Conservation (phyloP, 495 filamentous ascomycete species). For the Cudoniella acicularis region DNA sequence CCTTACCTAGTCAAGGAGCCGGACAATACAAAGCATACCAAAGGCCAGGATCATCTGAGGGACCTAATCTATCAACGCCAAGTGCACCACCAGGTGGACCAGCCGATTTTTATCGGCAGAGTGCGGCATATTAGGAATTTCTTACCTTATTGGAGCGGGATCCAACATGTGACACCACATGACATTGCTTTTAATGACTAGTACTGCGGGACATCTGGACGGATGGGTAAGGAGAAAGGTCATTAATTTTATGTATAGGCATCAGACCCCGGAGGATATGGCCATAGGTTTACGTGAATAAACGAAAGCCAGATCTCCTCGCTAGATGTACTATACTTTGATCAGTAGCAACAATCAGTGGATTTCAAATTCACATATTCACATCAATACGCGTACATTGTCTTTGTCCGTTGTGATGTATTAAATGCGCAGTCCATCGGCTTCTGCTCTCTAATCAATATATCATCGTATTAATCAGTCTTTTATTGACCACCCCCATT, state of each 20-base stretch:
- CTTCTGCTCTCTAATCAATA: too few relatives aligned
- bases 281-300: background rate
- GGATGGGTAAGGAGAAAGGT: background rate
- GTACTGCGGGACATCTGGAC: background rate
- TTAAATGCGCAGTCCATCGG: too few relatives aligned
- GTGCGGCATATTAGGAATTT: constrained; percentile 16
- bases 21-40: constrained; percentile 53
- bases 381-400: background rate
- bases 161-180: background rate
- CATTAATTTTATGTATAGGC: background rate
- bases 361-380: background rate
- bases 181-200: background rate
- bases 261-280: background rate
- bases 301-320: background rate
- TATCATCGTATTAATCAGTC: too few relatives aligned
- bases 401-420: too few relatives aligned
- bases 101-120: constrained; percentile 35
- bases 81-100: constrained; percentile 33
- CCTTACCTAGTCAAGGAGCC: constrained; percentile 24
- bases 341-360: background rate
- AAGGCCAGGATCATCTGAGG: constrained; percentile 27
- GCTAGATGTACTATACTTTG: background rate
- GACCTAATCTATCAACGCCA: constrained; percentile 4
- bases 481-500: too few relatives aligned
- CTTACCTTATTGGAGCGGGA: background rate